Evolutionary conservation across 148 eudicot genomes (phyloP), one percentile per base, ranked within the genome.

Genomic region (Persicaria maculosa): DNA sequence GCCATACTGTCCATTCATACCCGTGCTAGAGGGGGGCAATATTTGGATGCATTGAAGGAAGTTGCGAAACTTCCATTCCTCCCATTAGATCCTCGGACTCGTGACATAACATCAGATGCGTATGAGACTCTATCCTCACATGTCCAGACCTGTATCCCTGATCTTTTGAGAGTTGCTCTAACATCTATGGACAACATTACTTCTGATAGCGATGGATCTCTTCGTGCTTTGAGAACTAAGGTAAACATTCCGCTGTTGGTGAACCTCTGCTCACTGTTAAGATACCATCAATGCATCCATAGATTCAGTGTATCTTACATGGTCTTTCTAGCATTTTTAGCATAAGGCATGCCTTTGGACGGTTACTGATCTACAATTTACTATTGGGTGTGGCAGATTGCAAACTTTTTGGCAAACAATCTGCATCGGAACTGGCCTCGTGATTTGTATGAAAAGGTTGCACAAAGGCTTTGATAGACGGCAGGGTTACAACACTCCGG

Each of bases 91-190:
- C 97, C 96, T 67, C 86, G 92, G 20, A 53, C 89, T 9, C 86
- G 90, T 22, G 88, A 91, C 82, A 69, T 79, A 11, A 74, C 88
- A 46, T 75, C 76, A 70, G 93, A 90, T 59, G 73, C 78, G 43
- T 90, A 85, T 79, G 86, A 89, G 71, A 88, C 79, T 77, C 75
- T 91, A 61, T 94, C 96, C 44, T 88, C 90, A 15, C 85, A 91
- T 74, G 96, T 94, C 50, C 97, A 91, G 81, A 85, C 96, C 74
- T 94, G 98, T 81, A 88, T 94, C 44, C 98, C 98, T 47, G 96
- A 92, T 79, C 89, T 94, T 77, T 81, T 94, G 67, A 91, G 91
- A 81, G 93, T 84, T 72, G 90, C 98, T 76, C 91, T 94, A 78
- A 83, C 82, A 57, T 88, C 90, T 77, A 77, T 90, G 86, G 98